phyloP scores from a whole-genome alignment of 164 flowering plant species.

The Akebia trifoliata region DNA sequence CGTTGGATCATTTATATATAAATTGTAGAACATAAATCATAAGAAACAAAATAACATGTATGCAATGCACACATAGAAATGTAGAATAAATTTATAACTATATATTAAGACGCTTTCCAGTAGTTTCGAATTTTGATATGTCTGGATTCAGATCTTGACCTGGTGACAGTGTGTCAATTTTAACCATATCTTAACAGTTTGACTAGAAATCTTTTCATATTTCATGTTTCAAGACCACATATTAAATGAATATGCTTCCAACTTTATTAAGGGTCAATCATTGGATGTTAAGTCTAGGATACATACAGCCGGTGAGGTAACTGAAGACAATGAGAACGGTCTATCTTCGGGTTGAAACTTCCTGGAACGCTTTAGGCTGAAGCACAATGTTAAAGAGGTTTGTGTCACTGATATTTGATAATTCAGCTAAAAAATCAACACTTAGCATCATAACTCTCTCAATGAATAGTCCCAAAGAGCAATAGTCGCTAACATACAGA shows the following conservation, averaged over 20 bases:
- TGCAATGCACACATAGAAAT: background rate
- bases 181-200: background rate
- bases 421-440: background rate
- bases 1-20: too few species aligned
- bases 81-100: too few species aligned
- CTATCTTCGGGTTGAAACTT: slow-evolving; percentile 97
- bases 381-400: slow-evolving; percentile 9
- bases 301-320: slow-evolving; percentile 91
- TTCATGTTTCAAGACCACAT: background rate
- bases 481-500: background rate
- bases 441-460: background rate
- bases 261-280: background rate
- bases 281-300: slow-evolving; percentile 4
- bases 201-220: background rate
- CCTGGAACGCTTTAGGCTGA: slow-evolving; percentile 88
- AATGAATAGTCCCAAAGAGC: background rate
- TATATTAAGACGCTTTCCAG: too few species aligned
- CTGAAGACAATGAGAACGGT: slow-evolving; percentile 87
- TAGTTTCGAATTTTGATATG: too few species aligned
- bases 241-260: background rate
- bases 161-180: background rate
- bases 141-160: background rate
- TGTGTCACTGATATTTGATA: background rate
- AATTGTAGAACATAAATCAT: too few species aligned
- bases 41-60: background rate